Evolutionary conservation across 2,329 filamentous ascomycete species (phyloP).

Genomic region (Pseudocercospora vitis): DNA sequence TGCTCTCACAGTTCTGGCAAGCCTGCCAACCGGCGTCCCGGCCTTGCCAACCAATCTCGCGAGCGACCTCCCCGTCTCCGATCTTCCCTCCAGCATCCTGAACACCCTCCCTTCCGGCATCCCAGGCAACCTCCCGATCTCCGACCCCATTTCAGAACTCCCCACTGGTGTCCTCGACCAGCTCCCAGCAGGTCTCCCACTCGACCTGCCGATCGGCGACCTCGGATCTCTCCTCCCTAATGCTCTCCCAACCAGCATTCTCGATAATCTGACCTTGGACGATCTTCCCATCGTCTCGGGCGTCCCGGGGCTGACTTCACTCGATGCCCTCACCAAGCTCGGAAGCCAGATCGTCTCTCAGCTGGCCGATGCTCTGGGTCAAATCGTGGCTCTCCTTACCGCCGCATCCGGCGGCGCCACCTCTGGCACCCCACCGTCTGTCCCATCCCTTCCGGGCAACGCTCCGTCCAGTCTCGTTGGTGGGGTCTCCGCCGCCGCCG

Average conservation of each 20-base stretch:
- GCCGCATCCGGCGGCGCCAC: slow-evolving; percentile 7
- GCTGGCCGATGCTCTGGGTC: slow-evolving; percentile 10
- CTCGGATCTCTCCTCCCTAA: slow-evolving; percentile 9
- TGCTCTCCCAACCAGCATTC: neutral
- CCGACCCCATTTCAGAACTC: slow-evolving; percentile 12
- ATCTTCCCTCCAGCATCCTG: slow-evolving; percentile 9
- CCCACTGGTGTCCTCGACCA: slow-evolving; percentile 7
- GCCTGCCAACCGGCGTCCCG: neutral
- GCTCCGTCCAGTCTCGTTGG: neutral
- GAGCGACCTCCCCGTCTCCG: slow-evolving; percentile 3
- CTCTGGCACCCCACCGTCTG: neutral
- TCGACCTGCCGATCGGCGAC: slow-evolving; percentile 12
- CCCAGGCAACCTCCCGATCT: slow-evolving; percentile 11
- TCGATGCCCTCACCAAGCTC: slow-evolving; percentile 11
- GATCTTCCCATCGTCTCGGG: slow-evolving; percentile 13
- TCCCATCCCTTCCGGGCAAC: neutral
- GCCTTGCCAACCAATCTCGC: slow-evolving; percentile 3
- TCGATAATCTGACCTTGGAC: slow-evolving; percentile 3
- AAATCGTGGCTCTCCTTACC: slow-evolving; percentile 12
- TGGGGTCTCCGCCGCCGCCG: neutral
- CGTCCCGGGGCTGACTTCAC: neutral
- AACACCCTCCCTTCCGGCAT: slow-evolving; percentile 9
- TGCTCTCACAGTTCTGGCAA: slow-evolving; percentile 5
- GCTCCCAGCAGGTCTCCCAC: slow-evolving; percentile 12
- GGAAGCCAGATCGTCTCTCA: slow-evolving; percentile 6